Conservation (phyloP, 441 rosid species). For the Populus hybrid region DNA sequence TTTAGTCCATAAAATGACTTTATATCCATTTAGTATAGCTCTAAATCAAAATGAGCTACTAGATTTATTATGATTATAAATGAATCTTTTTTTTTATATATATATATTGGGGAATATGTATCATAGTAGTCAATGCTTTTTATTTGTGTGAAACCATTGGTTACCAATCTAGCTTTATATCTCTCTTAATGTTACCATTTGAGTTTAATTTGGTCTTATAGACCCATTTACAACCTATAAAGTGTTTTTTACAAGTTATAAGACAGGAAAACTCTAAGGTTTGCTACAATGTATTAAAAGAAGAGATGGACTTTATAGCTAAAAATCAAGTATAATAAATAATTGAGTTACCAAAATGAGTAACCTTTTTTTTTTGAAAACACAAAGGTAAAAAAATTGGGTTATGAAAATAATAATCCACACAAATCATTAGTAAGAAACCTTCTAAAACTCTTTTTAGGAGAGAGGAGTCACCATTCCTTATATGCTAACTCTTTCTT, state of each 20-base stretch:
- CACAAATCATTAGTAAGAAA: too few species aligned
- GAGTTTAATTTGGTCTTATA: background rate
- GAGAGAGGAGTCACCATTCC: too few species aligned
- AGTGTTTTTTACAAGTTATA: too few species aligned
- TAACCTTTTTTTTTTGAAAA: too few species aligned
- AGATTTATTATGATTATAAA: background rate
- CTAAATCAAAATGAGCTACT: slow-evolving; percentile 5
- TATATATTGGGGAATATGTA: background rate
- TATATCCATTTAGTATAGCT: background rate
- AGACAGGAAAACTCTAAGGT: too few species aligned
- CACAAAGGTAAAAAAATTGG: background rate
- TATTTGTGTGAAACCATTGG: background rate
- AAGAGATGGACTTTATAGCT: too few species aligned
- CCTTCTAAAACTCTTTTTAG: too few species aligned
- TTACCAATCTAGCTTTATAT: background rate
- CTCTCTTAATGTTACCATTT: background rate
- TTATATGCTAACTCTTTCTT: too few species aligned
- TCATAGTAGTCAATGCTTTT: background rate
- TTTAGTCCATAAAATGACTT: background rate
- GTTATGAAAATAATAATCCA: too few species aligned
- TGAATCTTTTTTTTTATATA: background rate
- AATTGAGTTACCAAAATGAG: too few species aligned
- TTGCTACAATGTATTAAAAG: too few species aligned
- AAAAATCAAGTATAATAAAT: too few species aligned
- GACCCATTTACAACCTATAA: slow-evolving; percentile 4